Conservation (phyloP, 2,329 filamentous ascomycete genomes). For the Parastagonospora avenae region DNA sequence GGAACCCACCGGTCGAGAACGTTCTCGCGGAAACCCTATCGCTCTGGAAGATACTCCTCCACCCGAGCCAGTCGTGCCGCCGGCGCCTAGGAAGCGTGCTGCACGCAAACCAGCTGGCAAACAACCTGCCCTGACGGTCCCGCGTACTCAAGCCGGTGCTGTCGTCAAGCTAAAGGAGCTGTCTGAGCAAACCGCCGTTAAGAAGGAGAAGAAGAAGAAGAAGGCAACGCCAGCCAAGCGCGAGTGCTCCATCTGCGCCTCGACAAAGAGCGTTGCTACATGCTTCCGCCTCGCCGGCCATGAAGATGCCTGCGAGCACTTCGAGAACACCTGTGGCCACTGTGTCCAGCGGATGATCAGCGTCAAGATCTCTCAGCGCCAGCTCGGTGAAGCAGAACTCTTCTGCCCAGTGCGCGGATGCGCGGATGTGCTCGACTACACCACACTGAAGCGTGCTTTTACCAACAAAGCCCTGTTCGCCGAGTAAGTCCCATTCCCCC, state of each 20-base stretch:
- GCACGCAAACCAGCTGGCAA: no score
- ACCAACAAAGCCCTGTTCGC: slow-evolving; percentile 13
- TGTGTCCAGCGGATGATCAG: slow-evolving; percentile 28
- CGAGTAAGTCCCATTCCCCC: slow-evolving; percentile 12
- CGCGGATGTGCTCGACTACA: slow-evolving; percentile 9
- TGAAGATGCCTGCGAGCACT: slow-evolving; percentile 22
- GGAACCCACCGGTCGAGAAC: no score
- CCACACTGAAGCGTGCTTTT: slow-evolving; percentile 9
- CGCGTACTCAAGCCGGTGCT: no score
- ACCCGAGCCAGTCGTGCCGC: no score
- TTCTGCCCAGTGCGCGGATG: slow-evolving; percentile 22
- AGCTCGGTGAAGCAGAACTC: slow-evolving; percentile 18
- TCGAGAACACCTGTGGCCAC: slow-evolving; percentile 19
- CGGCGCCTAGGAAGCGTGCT: no score
- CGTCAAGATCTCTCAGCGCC: slow-evolving; percentile 15
- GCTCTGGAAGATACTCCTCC: no score
- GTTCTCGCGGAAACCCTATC: no score
- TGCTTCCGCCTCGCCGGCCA: slow-evolving; percentile 12
- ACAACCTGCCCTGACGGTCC: no score
- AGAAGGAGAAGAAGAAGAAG: slow-evolving; percentile 4
- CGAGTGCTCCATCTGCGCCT: slow-evolving; percentile 27
- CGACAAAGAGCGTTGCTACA: slow-evolving; percentile 6
- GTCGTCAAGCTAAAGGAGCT: not conserved
- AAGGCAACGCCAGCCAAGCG: slow-evolving; percentile 10
- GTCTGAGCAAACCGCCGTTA: not conserved